Base-by-base conservation (phyloP, 352 stramenopile genomes). In the Phytophthora europaea region DNA sequence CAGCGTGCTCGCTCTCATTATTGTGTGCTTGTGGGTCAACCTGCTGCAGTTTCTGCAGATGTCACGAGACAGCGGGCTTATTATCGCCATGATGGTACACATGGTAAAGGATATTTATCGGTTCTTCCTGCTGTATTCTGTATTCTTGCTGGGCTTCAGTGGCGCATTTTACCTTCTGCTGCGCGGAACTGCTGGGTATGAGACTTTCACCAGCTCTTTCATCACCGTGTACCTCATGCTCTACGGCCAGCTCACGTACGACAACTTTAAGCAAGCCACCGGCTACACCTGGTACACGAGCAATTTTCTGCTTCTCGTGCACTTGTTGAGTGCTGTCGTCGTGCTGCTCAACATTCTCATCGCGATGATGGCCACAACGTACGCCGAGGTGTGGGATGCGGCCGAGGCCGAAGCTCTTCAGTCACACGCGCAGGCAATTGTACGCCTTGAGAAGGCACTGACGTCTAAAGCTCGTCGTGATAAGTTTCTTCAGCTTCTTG, bases 21-120 rank as follows among this genome's bases (percentile, higher is more conserved):
- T 75, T 6, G 78, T 90, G n/a, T 84, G 82, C 45, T 73, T 94
- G 18, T 93, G 85, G 83, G 60, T 94, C 16, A 89, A 92, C 36
- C 50, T 90, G 56, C 76, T 93, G 28, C 85, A 93, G 73, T 92
- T 93, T 59, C 73, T 93, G 7, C 84, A 93, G 65, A 79, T 91
- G 52, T 87, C 81, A 15, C 85, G 75, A 1, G 75, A 81, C 10
- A 90, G 76, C 13, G 87, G 87, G 0, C 64, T 92, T 28, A 79
- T 94, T 9, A 89, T 93, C 57, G 84, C 87, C 4, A 94, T 94
- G 87, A 92, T 94, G 87, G 80, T 77, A 12, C 81, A 89, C 72
- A 89, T 94, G 80, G 72, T 88, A 22, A 89, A 80, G 33, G 87
- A 94, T 52, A 81, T 92, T 48, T 82, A 85, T 55, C 83, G 83